Percentiles rank a stretch among this genome's conserved stretches.
Conservation (phyloP, 331 rosid species). For the Malus hybrid region DNA sequence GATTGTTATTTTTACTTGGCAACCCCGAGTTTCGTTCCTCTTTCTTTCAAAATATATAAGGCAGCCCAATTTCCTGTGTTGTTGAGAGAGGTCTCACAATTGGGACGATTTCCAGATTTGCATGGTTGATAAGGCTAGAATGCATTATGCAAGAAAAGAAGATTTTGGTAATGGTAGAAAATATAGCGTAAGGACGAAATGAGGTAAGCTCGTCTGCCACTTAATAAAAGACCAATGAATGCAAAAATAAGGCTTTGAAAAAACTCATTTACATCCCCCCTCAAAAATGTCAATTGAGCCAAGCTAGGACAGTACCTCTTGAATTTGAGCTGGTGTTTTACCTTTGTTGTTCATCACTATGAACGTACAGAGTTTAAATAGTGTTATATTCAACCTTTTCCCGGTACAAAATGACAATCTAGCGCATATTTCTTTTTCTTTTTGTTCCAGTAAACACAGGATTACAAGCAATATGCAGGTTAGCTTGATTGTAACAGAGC, state of each 20-base stretch:
- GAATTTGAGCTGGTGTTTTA: neutral
- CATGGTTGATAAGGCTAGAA: neutral
- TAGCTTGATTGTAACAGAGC: neutral
- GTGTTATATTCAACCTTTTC: neutral
- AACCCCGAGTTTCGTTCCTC: neutral
- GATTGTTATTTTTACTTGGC: neutral
- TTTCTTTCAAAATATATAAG: neutral
- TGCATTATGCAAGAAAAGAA: neutral
- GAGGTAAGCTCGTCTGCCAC: neutral
- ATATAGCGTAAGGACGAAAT: neutral
- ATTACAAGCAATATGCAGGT: neutral
- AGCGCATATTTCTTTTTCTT: neutral
- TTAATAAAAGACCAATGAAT: neutral
- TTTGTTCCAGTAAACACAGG: neutral
- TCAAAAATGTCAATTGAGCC: neutral
- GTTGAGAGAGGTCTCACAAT: neutral
- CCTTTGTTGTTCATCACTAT: neutral
- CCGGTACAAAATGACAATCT: neutral
- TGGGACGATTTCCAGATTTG: neutral
- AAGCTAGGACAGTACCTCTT: neutral
- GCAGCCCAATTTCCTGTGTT: neutral
- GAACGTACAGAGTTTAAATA: neutral
- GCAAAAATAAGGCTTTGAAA: neutral
- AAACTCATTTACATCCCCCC: no score
- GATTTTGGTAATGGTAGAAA: neutral